Base-by-base conservation (phyloP, 805 yeast species). In the Cyberlindnera suaveolens region DNA sequence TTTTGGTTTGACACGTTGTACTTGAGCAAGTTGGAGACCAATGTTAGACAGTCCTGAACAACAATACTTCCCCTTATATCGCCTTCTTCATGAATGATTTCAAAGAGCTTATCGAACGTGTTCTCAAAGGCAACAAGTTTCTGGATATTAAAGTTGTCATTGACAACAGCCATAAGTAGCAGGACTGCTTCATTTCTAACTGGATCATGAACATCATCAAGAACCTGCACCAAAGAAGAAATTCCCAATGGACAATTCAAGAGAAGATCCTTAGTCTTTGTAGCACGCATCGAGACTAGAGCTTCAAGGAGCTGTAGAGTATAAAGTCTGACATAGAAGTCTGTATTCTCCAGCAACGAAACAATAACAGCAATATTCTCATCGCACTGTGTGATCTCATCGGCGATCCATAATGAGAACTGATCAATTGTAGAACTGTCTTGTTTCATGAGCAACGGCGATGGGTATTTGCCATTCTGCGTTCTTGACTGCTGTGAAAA, bases 111-210 rank as follows among this genome's bases (percentile, higher is more conserved):
- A 48, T 88, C 96, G 57, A 93, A 90, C 0, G 95, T 83, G 52
- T 87, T 90, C 60, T 93, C 97, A 58, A 93, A 93, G 0, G 96
- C 99, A 9, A 95, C 95, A 16, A 93, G 67, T 56, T 89, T 90
- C 60, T 93, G 99, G 29, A 91, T 80, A 60, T 87, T 91, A 46
- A 81, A 78, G 54, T 88, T 86, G 46, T 85, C 83, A 52, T 82
- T 81, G 11, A 81, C 95, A 3, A 93, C 71, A 10, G 89, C 82
- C 81, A 85, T 82, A 40, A 95, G 67, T n/a, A 95, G 67, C 40
- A 91, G 64, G 31, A 91, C 81, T 3, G 93, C 79, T 63, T 93
- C 96, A 60, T 91, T 90, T 54, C 98, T 72, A 8, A 93, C 78
- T 15, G 95, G 96, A 48, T 91, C 98, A 49, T 85, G 75, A 43